Evolutionary conservation across 176 grass and related monocot genomes (phyloP), one percentile per base, ranked within the genome.

Genomic region (Raddia distichophylla): DNA sequence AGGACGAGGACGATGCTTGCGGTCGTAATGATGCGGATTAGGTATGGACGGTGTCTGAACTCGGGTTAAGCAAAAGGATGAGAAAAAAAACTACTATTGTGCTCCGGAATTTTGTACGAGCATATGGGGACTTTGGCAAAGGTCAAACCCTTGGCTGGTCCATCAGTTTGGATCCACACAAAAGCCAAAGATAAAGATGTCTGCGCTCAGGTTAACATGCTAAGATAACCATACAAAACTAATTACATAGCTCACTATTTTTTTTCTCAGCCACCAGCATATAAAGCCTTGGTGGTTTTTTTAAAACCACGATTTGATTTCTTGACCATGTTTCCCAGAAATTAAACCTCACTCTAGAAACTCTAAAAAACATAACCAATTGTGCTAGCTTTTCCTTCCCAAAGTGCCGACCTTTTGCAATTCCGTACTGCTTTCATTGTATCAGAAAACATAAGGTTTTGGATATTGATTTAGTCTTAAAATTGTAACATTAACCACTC

Each of bases 111-210:
- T 19, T 33, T 42, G 56, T 72, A 63, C 56, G 58, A 65, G 15
- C 67, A 35, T 63, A 66, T 65, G 54, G 76, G 51, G 76, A 80
- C 63, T 64, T 62, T 55, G 48, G 20, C 48, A 34, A 81, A 84
- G 67, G 77, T 89, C 87, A 89, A 89, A 85, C 77, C 55, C 49
- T 50, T 58, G 69, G 58, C 40, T 75, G 71, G 59, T 61, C 22
- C 20, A 33, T 57, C 55, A 74, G 58, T 55, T 48, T 51, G 43
- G 34, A 10, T 37, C 57, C 44, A 27, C 27, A 27, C 56, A 40
- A 58, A 73, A 73, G 69, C 71, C 79, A 81, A 40, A 34, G 20
- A 43, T 64, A 57, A 58, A 63, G 49, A 19, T 54, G 19, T 77
- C 44, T 85, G 80, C 13, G 33, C 48, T 65, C 48, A 65, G 69